These are phyloP conservation scores for Mycena polygramma DNA, from an alignment of 768 basidiomycete species.

Conservation along the genomic window DNA sequence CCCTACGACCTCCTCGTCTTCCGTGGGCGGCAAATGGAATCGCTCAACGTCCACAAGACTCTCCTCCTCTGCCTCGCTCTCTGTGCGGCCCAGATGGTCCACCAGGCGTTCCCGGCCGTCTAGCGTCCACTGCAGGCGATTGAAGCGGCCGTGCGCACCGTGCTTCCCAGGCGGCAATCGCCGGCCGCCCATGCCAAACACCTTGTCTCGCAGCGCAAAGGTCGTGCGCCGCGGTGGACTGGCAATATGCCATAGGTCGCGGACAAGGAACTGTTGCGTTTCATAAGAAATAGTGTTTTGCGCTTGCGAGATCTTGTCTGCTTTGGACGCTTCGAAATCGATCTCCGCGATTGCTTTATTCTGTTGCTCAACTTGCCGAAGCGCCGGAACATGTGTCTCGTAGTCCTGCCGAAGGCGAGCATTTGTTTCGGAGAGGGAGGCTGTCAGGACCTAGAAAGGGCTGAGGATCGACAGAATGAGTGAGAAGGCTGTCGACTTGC, in stretches of 20 bases:
- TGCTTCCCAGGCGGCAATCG: slow-evolving; percentile 63
- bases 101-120: slow-evolving; percentile 74
- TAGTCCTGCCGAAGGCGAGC: slow-evolving; percentile 71
- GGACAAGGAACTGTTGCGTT: slow-evolving; percentile 74
- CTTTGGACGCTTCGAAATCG: slow-evolving; percentile 62
- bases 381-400: slow-evolving; percentile 61
- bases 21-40: slow-evolving; percentile 45
- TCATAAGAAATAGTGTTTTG: slow-evolving; percentile 80
- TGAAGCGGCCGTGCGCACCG: slow-evolving; percentile 71
- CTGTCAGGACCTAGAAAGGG: slow-evolving; percentile 60
- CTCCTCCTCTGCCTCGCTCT: slow-evolving; percentile 85
- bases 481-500: slow-evolving; percentile 47
- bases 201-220: slow-evolving; percentile 73
- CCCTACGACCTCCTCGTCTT: slow-evolving; percentile 68
- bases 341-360: slow-evolving; percentile 64
- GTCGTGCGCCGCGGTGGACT: slow-evolving; percentile 72
- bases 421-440: slow-evolving; percentile 67
- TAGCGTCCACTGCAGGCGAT: slow-evolving; percentile 78
- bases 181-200: slow-evolving; percentile 73
- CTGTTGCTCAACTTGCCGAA: slow-evolving; percentile 61
- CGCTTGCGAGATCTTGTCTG: slow-evolving; percentile 69
- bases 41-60: slow-evolving; percentile 46
- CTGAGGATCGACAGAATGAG: slow-evolving; percentile 31
- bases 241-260: slow-evolving; percentile 77
- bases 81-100: slow-evolving; percentile 77